Evolutionary conservation across 163 green algal genomes (phyloP).

Genomic region (Scenedesmus sp.): DNA sequence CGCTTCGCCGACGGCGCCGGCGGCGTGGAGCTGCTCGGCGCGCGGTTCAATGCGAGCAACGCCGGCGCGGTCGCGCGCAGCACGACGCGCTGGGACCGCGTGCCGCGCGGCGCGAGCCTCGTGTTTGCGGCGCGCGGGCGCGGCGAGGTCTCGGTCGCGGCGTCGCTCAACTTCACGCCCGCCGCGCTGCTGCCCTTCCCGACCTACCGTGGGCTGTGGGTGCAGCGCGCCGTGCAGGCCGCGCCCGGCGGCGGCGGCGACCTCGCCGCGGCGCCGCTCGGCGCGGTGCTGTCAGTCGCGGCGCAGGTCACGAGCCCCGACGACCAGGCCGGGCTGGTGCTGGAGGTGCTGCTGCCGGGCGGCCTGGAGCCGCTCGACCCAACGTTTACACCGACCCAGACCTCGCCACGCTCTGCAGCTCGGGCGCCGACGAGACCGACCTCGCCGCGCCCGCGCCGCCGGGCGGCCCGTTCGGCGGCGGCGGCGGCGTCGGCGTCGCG

Average conservation of each 20-base stretch:
- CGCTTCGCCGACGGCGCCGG: background rate
- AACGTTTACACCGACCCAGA: conserved; percentile 43
- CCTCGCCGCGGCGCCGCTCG: conserved; percentile 29
- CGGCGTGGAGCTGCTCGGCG: conserved; percentile 24
- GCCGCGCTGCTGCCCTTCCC: conserved; percentile 54
- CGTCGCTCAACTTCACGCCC: conserved; percentile 59
- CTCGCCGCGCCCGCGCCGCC: background rate
- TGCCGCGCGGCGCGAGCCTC: conserved; percentile 22
- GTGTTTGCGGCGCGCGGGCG: conserved; percentile 50
- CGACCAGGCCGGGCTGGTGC: conserved; percentile 36
- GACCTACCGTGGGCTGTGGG: conserved; percentile 63
- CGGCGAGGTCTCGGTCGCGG: conserved; percentile 59
- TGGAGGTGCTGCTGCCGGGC: conserved; percentile 60
- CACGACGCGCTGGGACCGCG: background rate
- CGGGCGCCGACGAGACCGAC: conserved; percentile 32
- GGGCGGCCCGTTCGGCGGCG: background rate
- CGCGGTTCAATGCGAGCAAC: conserved; percentile 37
- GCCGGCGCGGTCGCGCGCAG: conserved; percentile 6
- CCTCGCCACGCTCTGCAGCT: conserved; percentile 16
- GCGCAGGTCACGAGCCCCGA: conserved; percentile 36
- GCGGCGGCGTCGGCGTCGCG: background rate
- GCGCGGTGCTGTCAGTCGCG: conserved; percentile 34
- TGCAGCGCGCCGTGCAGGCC: conserved; percentile 55
- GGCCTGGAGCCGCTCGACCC: conserved; percentile 71
- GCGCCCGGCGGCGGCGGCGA: background rate